Conservation (phyloP, 2,329 filamentous ascomycete species). For the Atkinsonella texensis region DNA sequence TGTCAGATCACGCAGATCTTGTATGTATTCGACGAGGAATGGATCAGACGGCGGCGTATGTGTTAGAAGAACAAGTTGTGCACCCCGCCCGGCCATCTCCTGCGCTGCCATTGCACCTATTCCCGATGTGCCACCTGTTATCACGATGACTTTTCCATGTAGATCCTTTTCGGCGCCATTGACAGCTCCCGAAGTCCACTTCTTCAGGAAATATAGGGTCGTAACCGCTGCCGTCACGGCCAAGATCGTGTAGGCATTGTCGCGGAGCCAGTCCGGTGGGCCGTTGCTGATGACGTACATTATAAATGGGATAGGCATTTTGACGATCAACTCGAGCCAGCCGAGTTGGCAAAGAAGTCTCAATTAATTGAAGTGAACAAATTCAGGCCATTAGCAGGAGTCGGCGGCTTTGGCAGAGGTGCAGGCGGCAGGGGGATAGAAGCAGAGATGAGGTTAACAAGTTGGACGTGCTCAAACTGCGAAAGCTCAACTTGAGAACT, state of each 20-base stretch:
- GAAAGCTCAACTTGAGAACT: too few relatives aligned
- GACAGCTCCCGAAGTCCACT: slow-evolving; percentile 61
- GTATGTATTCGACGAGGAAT: slow-evolving; percentile 85
- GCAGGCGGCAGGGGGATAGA: background rate
- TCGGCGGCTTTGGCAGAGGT: background rate
- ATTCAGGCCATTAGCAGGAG: too few relatives aligned
- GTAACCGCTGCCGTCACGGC: slow-evolving; percentile 25
- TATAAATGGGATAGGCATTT: slow-evolving; percentile 42
- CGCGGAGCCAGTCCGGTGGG: slow-evolving; percentile 34
- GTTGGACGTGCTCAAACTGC: too few relatives aligned
- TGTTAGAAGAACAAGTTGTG: slow-evolving; percentile 83
- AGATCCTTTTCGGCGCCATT: slow-evolving; percentile 72
- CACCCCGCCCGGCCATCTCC: slow-evolving; percentile 67
- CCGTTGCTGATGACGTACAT: slow-evolving; percentile 35
- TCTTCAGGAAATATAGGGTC: slow-evolving; percentile 44
- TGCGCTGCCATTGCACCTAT: slow-evolving; percentile 69
- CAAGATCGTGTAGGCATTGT: slow-evolving; percentile 30
- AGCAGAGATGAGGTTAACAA: too few relatives aligned
- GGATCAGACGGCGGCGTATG: slow-evolving; percentile 70
- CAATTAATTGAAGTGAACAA: too few relatives aligned
- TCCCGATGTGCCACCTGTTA: slow-evolving; percentile 90
- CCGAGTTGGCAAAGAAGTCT: background rate
- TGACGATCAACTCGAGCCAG: slow-evolving; percentile 7
- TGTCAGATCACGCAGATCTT: slow-evolving; percentile 67
- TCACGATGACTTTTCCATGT: slow-evolving; percentile 86